phyloP scores from a whole-genome alignment of 352 stramenopile genomes.

The Albugo laibachii region DNA sequence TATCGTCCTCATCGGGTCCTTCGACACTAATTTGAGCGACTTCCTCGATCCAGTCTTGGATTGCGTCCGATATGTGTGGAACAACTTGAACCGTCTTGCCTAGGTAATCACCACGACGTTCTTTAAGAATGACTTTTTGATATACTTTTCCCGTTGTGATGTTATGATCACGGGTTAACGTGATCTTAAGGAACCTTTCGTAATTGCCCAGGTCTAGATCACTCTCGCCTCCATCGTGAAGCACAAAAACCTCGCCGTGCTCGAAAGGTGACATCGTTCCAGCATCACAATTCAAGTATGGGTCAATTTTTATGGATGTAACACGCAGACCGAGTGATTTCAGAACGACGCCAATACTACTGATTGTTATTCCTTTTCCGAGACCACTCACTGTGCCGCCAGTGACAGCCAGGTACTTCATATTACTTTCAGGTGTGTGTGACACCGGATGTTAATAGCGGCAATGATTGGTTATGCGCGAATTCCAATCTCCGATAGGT shows the following conservation, averaged over 20 bases:
- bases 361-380: conserved; percentile 98
- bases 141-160: conserved; percentile 99
- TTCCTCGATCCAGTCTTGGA: conserved; percentile 95
- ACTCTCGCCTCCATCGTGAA: conserved; percentile 93
- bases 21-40: conserved; percentile 93
- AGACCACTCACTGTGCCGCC: conserved; percentile 96
- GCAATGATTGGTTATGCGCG: too few species aligned
- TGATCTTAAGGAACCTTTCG: conserved; percentile 94
- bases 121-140: conserved; percentile 89
- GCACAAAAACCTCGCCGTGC: conserved; percentile 94
- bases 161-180: conserved; percentile 94
- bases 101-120: conserved; percentile 94
- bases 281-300: conserved; percentile 98
- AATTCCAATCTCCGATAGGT: too few species aligned
- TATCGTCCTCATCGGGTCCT: conserved; percentile 19
- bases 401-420: conserved; percentile 98
- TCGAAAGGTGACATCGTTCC: conserved; percentile 96
- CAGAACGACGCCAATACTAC: conserved; percentile 93
- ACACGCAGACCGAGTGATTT: conserved; percentile 89
- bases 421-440: conserved; percentile 9
- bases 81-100: conserved; percentile 98
- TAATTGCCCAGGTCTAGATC: conserved; percentile 99
- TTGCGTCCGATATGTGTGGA: conserved; percentile 87
- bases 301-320: conserved; percentile 98
- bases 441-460: too few species aligned